Evolutionary conservation across 345 rosid species (phyloP).

Genomic region (Erucastrum elatum): DNA sequence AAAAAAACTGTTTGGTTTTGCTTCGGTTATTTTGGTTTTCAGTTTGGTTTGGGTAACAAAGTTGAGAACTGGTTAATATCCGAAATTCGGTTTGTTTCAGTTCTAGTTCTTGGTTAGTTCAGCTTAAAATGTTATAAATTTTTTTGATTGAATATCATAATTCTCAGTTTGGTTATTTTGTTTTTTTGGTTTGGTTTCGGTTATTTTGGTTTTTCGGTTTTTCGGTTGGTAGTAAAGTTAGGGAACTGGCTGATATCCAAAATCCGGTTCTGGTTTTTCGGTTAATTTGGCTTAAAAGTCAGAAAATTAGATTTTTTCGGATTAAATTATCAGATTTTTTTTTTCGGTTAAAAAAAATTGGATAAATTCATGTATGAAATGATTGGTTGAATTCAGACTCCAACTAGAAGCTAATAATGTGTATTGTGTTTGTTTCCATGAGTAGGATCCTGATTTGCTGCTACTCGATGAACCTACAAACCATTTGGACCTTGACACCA

Average conservation of each 20-base stretch:
- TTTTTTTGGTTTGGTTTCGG: background rate
- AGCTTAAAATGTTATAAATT: background rate
- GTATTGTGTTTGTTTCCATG: background rate
- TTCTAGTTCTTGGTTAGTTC: background rate
- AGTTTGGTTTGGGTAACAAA: background rate
- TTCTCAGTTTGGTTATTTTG: background rate
- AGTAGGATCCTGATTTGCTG: constrained; percentile 84
- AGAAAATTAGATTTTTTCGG: background rate
- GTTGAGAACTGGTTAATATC: background rate
- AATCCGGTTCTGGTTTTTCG: background rate
- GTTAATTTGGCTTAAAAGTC: background rate
- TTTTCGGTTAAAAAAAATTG: too few relatives aligned
- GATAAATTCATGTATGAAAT: background rate
- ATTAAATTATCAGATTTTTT: background rate
- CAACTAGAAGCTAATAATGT: constrained; percentile 11
- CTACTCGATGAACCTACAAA: constrained; percentile 95
- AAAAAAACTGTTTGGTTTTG: background rate
- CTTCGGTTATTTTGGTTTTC: background rate
- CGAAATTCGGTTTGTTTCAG: background rate
- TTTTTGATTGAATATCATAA: too few relatives aligned
- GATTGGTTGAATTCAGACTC: background rate
- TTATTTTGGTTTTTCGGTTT: too few relatives aligned
- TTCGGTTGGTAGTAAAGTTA: too few relatives aligned
- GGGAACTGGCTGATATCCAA: background rate
- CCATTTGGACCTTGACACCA: constrained; percentile 88